These are phyloP conservation scores for Eucalyptus curtisii DNA, from an alignment of 345 rosid species.

Conservation along the genomic window DNA sequence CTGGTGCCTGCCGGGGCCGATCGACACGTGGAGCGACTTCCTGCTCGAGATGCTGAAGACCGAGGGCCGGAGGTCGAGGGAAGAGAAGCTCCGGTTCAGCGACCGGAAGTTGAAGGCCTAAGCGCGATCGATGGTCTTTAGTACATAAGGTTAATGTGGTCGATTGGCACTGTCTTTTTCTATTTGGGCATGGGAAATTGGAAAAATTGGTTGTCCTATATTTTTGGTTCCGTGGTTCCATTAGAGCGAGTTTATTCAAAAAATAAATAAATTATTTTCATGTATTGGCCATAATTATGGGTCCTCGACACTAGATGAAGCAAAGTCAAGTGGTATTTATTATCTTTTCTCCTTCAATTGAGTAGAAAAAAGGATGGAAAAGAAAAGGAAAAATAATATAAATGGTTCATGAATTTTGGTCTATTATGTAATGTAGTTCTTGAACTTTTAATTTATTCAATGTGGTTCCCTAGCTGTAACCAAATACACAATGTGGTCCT, in stretches of 20 bases:
- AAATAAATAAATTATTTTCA: background rate
- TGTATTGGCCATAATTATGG: background rate
- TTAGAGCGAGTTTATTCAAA: background rate
- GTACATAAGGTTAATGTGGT: background rate
- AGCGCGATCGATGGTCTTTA: background rate
- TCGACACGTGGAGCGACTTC: conserved; percentile 75
- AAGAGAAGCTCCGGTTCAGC: conserved; percentile 7
- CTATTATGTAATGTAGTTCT: too few species aligned
- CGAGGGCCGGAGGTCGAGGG: conserved; percentile 27
- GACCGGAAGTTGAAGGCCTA: background rate
- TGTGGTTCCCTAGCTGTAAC: background rate
- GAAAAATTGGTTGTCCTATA: background rate
- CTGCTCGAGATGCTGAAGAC: conserved; percentile 73
- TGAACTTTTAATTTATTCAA: too few species aligned
- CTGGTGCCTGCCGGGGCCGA: conserved; percentile 93
- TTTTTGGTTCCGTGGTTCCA: background rate
- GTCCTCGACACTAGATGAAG: background rate
- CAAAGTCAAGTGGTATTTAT: background rate
- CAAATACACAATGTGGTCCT: accelerated
- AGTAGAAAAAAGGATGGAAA: background rate
- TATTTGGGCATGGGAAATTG: background rate
- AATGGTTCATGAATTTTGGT: background rate
- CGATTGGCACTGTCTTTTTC: background rate
- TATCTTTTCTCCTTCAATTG: background rate
- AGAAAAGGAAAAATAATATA: too few species aligned